phyloP scores from a whole-genome alignment of 2,329 filamentous ascomycete genomes.

The Sporothrix brasiliensis region DNA sequence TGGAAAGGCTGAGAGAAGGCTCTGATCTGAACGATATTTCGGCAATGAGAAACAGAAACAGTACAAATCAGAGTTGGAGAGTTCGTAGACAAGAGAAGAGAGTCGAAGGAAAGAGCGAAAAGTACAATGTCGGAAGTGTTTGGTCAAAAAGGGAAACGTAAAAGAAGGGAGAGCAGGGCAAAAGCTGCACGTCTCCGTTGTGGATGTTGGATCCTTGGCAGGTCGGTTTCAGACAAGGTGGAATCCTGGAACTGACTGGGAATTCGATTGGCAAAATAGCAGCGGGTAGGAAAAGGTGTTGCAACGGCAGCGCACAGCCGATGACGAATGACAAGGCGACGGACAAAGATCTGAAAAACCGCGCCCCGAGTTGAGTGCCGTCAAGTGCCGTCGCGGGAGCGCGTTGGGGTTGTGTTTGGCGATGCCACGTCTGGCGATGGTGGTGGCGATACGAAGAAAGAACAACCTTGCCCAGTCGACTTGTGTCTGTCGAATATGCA shows the following conservation, averaged over 20 bases:
- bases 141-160: slow-evolving; percentile 25
- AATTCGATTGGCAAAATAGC: slow-evolving; percentile 16
- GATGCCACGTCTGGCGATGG: slow-evolving; percentile 9
- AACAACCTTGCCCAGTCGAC: background rate
- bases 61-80: background rate
- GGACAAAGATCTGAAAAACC: background rate
- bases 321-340: slow-evolving; percentile 21
- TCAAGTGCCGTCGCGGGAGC: background rate
- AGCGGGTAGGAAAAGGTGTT: background rate
- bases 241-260: slow-evolving; percentile 23
- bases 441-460: background rate
- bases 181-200: slow-evolving; percentile 26
- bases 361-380: slow-evolving; percentile 2
- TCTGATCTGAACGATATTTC: background rate
- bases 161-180: slow-evolving; percentile 3
- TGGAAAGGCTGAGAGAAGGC: background rate
- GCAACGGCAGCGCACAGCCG: slow-evolving; percentile 12
- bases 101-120: slow-evolving; percentile 14
- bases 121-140: background rate
- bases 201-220: slow-evolving; percentile 26
- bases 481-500: background rate
- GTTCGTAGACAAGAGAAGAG: background rate
- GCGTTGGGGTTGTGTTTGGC: background rate
- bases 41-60: slow-evolving; percentile 17
- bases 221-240: slow-evolving; percentile 31